These are phyloP conservation scores for Pyricularia grisea DNA, from an alignment of 2,329 filamentous ascomycete species.

Conservation along the genomic window DNA sequence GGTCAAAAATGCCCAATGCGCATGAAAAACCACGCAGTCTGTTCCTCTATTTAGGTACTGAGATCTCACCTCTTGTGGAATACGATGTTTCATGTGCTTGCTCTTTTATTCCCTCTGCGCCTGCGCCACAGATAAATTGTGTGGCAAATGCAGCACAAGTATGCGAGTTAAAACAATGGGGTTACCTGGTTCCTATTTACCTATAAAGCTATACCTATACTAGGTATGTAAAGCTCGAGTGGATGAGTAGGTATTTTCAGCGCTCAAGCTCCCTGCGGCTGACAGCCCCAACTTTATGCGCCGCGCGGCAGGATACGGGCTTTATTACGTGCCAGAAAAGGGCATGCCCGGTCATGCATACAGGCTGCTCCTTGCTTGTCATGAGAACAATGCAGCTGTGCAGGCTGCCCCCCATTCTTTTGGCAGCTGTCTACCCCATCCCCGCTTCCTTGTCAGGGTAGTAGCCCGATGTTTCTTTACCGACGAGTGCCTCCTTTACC, in stretches of 20 bases:
- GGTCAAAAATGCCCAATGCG: background rate
- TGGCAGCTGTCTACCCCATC: background rate
- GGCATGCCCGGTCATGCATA: background rate
- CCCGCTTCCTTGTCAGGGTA: no score
- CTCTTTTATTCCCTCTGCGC: background rate
- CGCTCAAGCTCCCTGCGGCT: background rate
- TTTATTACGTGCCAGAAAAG: background rate
- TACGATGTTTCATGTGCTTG: background rate
- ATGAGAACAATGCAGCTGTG: background rate
- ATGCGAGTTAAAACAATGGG: background rate
- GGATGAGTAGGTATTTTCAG: background rate
- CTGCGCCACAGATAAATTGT: no score
- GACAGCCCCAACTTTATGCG: background rate
- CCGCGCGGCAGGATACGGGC: background rate
- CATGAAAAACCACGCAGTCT: background rate
- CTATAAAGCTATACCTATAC: background rate
- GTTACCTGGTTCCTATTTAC: background rate
- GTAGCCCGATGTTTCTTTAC: no score
- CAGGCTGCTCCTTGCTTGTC: background rate
- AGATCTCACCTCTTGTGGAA: background rate
- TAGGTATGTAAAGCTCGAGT: no score
- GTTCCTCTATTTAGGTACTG: background rate
- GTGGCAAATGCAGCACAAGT: no score
- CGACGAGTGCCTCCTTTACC: no score
- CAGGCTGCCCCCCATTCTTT: background rate